Evolutionary conservation across 2,329 filamentous ascomycete species (phyloP), one percentile per base, ranked within the genome.

Genomic region (Penicillium sp.): DNA sequence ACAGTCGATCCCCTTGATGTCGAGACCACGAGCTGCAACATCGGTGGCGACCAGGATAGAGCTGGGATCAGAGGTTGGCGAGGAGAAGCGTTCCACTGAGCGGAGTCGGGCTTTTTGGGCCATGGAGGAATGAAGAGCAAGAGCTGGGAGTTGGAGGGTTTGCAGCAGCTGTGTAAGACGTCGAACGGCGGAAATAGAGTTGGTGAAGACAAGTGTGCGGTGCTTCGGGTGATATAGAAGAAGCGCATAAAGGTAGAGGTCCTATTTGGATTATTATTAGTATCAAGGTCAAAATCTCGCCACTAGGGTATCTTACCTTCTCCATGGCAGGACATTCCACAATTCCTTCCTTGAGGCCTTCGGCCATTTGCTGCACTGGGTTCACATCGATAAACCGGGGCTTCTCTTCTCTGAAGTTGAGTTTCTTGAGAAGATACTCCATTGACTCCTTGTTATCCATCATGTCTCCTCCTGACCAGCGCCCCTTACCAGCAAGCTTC

Each of bases 311-410:
- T 29, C 65, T 66, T 68, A 86, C 85, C 78, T 98, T 98, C 65
- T 98, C 93, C 70, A 89, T 90, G 5, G 89, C 88, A 31, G 82
- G 85, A 62, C 93, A 98, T 70, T 97, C 89, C 24, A 98, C 81
- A 32, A 98, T 77, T 0, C 90, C 90, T 71, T 98, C 93, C 53
- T 86, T 88, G 5, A 98, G 75, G 2, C 84, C 81, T 14, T 84
- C 77, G 0, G 93, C 90, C 87, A 98, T 94, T 61, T 95, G 89
- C 7, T 84, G 85, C 0, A 86, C 75, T 0, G 93, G 93, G 61
- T 96, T 95, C 48, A 89, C 86, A 63, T 98, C 93, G 54, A 98
- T 82, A 61, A 94, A 96, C 59, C 86, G 89, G 2, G 93, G 93
- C 57, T 85, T 82, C 41, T 87, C 82, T 53, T 90, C 84, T 22